Base-by-base conservation (phyloP, 345 rosid species). In the Eutrema yunnanense region DNA sequence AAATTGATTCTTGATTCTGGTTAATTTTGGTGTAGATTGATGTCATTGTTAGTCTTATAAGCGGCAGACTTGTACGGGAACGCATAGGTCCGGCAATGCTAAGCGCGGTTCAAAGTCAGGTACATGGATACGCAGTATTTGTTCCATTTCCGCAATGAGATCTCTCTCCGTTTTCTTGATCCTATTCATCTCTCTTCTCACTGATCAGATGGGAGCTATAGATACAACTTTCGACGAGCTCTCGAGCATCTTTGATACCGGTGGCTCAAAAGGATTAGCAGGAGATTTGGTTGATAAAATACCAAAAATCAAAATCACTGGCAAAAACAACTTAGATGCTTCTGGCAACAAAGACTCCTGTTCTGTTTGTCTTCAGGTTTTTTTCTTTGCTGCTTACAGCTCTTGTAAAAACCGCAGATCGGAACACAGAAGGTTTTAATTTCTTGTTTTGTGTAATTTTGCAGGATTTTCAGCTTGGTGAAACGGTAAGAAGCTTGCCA, bases 91-190 rank as follows among this genome's bases (percentile, higher is more conserved):
- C 99, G 2, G 99, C 99, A 0, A 96, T 96, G 99, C 76, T 96
- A 61, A 96, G 97, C 75, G 99, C 99, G 1, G 99, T 96, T 56
- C 99, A 96, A 78, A 96, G 98, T 80, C 98, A 96, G 97, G 99
- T 96, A 84, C 36, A 66, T 6, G 58, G 1, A 22, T 47, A 6
- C 19, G 44, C 33, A 0, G 37, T 42, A 40, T 61, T 61, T 34
- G n/a, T 68, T 53, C 26, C 11, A 36, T 37, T 16, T 22, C 40
- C 6, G 8, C 37, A 34, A 13, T 34, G 42, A 53, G 40, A n/a
- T 13, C 5, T 56, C 54, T 57, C 37, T 47, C n/a, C 6, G 32
- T 27, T 48, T 75, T 32, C 63, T 57, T 57, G 62, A 64, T 47
- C 37, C 0, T 8, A 6, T 54, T 61, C 42, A 32, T 59, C 34